Evolutionary conservation across 768 basidiomycete genomes (phyloP).

Genomic region (Serendipita sp.): DNA sequence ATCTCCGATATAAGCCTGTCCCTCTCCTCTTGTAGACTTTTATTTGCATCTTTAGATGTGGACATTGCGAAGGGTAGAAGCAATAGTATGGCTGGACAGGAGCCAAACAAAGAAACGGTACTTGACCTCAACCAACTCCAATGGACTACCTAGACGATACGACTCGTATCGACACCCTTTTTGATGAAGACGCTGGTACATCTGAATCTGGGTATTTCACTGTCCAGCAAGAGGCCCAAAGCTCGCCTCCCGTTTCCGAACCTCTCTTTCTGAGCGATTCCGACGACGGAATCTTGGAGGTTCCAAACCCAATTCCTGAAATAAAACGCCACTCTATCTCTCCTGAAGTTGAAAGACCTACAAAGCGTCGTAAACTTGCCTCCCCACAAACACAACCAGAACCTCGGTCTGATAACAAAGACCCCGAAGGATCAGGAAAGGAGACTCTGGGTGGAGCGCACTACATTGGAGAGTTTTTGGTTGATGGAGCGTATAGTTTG

Average conservation of each 20-base stretch:
- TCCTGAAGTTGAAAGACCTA: not conserved
- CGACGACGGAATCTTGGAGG: not conserved
- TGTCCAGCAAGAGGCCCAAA: not conserved
- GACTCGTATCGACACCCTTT: not conserved
- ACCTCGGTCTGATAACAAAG: not conserved
- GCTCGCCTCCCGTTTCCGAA: not conserved
- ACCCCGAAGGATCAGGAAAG: no score
- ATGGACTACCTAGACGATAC: constrained; percentile 12
- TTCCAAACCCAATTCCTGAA: not conserved
- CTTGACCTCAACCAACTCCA: constrained; percentile 3
- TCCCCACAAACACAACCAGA: not conserved
- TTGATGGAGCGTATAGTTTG: not conserved
- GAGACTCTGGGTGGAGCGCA: not conserved
- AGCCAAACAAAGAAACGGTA: not conserved
- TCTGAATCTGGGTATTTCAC: not conserved
- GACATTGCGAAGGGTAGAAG: not conserved
- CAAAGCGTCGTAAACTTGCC: not conserved
- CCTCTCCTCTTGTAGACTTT: constrained; percentile 5
- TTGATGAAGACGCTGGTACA: not conserved
- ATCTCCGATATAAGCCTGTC: constrained; percentile 29
- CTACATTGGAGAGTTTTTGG: not conserved
- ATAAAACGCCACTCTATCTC: not conserved
- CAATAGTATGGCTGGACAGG: not conserved
- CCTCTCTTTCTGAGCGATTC: not conserved
- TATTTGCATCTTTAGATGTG: not conserved